These are phyloP conservation scores for Ramaria rubella DNA, from an alignment of 768 basidiomycete genomes.

Conservation along the genomic window DNA sequence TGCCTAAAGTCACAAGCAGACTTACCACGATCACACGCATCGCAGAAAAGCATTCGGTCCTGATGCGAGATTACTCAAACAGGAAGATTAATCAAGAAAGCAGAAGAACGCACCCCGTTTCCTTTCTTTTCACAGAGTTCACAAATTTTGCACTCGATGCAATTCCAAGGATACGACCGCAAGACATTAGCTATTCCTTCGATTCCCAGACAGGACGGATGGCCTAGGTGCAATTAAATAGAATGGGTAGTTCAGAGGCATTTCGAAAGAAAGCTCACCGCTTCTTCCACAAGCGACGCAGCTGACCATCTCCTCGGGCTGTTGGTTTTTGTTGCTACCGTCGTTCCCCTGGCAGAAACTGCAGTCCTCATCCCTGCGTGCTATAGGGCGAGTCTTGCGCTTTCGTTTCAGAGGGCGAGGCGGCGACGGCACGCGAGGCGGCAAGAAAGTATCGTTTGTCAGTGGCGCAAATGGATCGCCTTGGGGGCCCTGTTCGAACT, in stretches of 20 bases:
- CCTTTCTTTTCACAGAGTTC: slow-evolving; percentile 81
- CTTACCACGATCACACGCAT: slow-evolving; percentile 85
- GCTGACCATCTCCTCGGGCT: slow-evolving; percentile 64
- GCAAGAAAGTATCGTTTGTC: slow-evolving; percentile 44
- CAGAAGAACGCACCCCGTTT: slow-evolving; percentile 66
- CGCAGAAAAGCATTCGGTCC: slow-evolving; percentile 84
- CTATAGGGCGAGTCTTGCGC: slow-evolving; percentile 23
- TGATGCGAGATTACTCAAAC: slow-evolving; percentile 29
- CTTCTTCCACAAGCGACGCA: slow-evolving; percentile 81
- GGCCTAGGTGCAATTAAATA: slow-evolving; percentile 42
- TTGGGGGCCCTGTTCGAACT: slow-evolving; percentile 49
- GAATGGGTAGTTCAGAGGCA: neutral
- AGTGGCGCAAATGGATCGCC: slow-evolving; percentile 80
- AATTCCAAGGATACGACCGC: slow-evolving; percentile 75
- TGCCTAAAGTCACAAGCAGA: neutral
- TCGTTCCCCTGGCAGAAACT: slow-evolving; percentile 72
- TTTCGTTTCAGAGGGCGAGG: slow-evolving; percentile 42
- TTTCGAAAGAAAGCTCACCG: slow-evolving; percentile 41
- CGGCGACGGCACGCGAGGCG: slow-evolving; percentile 33
- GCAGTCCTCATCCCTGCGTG: slow-evolving; percentile 58
- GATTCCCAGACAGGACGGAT: slow-evolving; percentile 79
- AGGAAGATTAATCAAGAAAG: slow-evolving; percentile 13
- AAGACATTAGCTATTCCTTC: slow-evolving; percentile 50
- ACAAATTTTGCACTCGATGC: slow-evolving; percentile 88
- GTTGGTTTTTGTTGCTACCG: slow-evolving; percentile 45